Evolutionary conservation across 257 asterid genomes (phyloP), one percentile per base, ranked within the genome.

Genomic region (Solanum clarkiae): DNA sequence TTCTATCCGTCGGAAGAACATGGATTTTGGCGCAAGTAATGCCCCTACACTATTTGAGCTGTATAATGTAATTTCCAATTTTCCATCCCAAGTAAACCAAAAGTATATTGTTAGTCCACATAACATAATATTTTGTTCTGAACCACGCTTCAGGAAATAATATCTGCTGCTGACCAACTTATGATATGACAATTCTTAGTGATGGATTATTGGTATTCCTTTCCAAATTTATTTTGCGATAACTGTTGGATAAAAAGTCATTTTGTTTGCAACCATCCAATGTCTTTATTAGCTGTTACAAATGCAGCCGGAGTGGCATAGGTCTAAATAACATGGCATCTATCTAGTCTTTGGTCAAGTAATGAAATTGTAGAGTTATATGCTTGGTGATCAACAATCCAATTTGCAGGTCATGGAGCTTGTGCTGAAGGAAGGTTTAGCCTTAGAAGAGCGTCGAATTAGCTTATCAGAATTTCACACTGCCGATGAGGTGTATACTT

Each of bases 381-480:
- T 36, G 53, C 45, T 4, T 84, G 80, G 26, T 53, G 49, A 22
- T 59, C 62, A 4, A 59, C 36, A 51, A 51, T n/a, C 45, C 5
- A 8, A 11, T 84, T 55, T 87, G 80, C 93, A 95, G 98, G 96
- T 95, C 6, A 95, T 95, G 91, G 94, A 91, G 42, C 94, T 95
- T 75, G 92, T 88, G 63, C 80, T 84, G 65, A 87, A 91, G 88
- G 98, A 95, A 86, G 89, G 88, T 42, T 84, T 94, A 83, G 90
- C 84, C 84, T 72, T 91, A 79, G 92, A 83, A 32, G 98, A 95
- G 89, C 92, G 98, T 14, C 92, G 94, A 12, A 88, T 95, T 56
- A 94, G 95, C 87, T 87, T 95, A 87, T 94, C 98, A 16, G 98
- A 95, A 92, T 92, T 95, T 88, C 96, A 95, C 87, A 92, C 96